These are phyloP conservation scores for Ananas comosus DNA, from an alignment of 176 grass and related monocot species.

Conservation along the genomic window DNA sequence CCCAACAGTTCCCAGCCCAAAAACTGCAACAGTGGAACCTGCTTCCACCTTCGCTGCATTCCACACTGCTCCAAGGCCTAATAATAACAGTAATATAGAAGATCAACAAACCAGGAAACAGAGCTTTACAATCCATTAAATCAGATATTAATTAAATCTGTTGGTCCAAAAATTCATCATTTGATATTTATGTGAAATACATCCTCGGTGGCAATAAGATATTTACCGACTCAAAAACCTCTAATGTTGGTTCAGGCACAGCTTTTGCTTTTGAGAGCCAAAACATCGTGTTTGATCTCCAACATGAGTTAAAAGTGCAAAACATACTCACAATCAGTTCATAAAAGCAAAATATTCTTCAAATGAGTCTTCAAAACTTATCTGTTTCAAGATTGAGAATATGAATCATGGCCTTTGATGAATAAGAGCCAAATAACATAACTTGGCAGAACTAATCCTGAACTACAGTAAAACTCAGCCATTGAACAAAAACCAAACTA, in stretches of 20 bases:
- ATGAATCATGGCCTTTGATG: too few species aligned
- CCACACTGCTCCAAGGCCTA: conserved; percentile 98
- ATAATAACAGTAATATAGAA: background rate
- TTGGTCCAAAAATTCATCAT: too few species aligned
- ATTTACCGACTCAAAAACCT: too few species aligned
- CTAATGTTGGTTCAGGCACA: background rate
- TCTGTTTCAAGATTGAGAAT: too few species aligned
- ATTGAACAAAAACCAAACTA: too few species aligned
- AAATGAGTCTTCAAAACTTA: too few species aligned
- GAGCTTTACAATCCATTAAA: background rate
- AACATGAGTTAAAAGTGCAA: too few species aligned
- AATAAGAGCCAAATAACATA: too few species aligned
- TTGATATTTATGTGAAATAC: background rate
- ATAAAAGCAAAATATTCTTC: too few species aligned
- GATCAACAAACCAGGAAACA: background rate
- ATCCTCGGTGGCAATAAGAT: background rate
- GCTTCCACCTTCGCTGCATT: conserved; percentile 96
- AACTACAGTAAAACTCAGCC: too few species aligned
- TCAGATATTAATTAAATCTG: background rate
- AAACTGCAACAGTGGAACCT: conserved; percentile 81
- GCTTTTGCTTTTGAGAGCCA: background rate
- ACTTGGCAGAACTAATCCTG: too few species aligned
- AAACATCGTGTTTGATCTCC: background rate
- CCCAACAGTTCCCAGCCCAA: conserved; percentile 94
- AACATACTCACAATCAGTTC: too few species aligned